Conservation (phyloP, 768 basidiomycete species). For the Amanita jacksonii region DNA sequence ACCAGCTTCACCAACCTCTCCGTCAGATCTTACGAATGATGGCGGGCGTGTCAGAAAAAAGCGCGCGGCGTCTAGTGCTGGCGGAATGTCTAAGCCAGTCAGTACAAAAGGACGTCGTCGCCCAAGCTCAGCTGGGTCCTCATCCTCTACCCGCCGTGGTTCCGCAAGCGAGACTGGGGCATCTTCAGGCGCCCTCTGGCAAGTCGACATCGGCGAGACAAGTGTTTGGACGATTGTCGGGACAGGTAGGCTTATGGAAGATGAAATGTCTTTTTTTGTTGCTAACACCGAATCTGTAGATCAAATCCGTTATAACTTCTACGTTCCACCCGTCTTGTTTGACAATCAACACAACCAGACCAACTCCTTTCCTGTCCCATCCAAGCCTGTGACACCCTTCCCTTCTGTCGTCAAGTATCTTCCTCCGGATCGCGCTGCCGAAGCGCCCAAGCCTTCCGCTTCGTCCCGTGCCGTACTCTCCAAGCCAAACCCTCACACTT, state of each 20-base stretch:
- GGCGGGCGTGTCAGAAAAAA: slow-evolving; percentile 83
- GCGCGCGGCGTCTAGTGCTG: slow-evolving; percentile 66
- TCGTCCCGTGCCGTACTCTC: slow-evolving; percentile 58
- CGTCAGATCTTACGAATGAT: slow-evolving; percentile 68
- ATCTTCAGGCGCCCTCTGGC: slow-evolving; percentile 76
- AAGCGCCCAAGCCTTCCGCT: slow-evolving; percentile 66
- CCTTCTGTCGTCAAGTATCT: slow-evolving; percentile 86
- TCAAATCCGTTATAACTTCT: slow-evolving; percentile 90
- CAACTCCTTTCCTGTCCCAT: slow-evolving; percentile 69
- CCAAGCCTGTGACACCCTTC: slow-evolving; percentile 79
- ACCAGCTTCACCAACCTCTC: slow-evolving; percentile 56
- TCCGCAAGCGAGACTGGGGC: slow-evolving; percentile 58
- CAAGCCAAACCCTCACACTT: slow-evolving; percentile 69
- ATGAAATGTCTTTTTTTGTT: slow-evolving; percentile 8
- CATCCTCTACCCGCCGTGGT: slow-evolving; percentile 57
- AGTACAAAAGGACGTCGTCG: slow-evolving; percentile 51
- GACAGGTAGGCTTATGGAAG: slow-evolving; percentile 48
- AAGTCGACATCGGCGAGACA: slow-evolving; percentile 87
- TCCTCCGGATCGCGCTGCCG: slow-evolving; percentile 79
- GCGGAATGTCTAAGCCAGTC: slow-evolving; percentile 43
- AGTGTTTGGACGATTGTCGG: slow-evolving; percentile 94
- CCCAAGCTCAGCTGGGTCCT: slow-evolving; percentile 69
- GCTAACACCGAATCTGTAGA: slow-evolving; percentile 35
- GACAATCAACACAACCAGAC: slow-evolving; percentile 67
- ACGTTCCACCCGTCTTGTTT: slow-evolving; percentile 77